Evolutionary conservation across 2,329 filamentous ascomycete genomes (phyloP).

Genomic region (Colletotrichum limetticola): DNA sequence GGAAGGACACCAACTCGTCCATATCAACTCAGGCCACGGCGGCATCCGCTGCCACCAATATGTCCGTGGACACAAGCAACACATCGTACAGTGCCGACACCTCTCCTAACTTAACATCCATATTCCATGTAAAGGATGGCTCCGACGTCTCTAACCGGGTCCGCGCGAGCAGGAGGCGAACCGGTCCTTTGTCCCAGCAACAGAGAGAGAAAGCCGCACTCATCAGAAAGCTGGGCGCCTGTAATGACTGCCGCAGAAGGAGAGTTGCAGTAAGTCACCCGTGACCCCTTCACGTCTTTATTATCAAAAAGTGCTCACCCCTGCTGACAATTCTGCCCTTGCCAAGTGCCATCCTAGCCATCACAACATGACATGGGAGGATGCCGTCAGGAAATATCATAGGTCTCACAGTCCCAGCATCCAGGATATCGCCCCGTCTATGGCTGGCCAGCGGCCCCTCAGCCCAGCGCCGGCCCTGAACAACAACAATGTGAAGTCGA

Average conservation of each 20-base stretch:
- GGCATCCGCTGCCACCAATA: constrained; percentile 48
- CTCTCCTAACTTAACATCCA: constrained; percentile 60
- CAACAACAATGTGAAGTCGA: constrained; percentile 48
- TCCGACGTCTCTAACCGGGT: constrained; percentile 63
- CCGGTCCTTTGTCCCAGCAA: constrained; percentile 67
- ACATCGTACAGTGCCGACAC: constrained; percentile 64
- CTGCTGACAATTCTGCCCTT: constrained; percentile 29
- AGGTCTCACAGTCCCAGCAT: constrained; percentile 62
- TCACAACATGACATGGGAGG: constrained; percentile 71
- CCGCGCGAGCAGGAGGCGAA: constrained; percentile 67
- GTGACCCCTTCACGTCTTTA: background rate
- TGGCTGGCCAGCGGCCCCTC: constrained; percentile 54
- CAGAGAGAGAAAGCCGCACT: constrained; percentile 69
- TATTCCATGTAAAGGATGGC: constrained; percentile 67
- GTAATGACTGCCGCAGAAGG: constrained; percentile 64
- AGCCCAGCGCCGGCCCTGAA: constrained; percentile 55
- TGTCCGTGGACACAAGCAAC: constrained; percentile 59
- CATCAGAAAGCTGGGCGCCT: constrained; percentile 69
- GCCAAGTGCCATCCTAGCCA: constrained; percentile 68
- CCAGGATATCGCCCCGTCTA: constrained; percentile 58
- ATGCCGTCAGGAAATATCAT: constrained; percentile 64
- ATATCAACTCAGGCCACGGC: constrained; percentile 63
- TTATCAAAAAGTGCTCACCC: constrained; percentile 23
- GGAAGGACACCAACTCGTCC: constrained; percentile 65
- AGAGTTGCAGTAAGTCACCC: constrained; percentile 66